Conservation (phyloP, 768 basidiomycete species). For the Termitomyces sp. region DNA sequence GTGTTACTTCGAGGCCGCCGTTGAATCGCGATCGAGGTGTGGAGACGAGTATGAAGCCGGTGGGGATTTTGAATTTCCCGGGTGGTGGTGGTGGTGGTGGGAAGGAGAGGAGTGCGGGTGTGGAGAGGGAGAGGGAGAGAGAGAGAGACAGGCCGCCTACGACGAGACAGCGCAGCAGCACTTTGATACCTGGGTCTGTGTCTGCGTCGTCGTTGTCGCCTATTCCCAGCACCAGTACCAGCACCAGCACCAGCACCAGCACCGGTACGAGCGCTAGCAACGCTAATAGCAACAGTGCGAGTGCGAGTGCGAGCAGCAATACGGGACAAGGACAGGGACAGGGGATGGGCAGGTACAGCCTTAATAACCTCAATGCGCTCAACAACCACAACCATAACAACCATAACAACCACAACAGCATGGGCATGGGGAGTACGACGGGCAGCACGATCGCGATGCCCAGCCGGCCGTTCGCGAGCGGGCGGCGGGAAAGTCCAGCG, state of each 20-base stretch:
- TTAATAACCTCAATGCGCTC: neutral
- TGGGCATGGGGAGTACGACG: neutral
- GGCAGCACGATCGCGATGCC: slow-evolving; percentile 26
- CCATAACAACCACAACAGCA: slow-evolving; percentile 6
- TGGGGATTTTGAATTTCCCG: slow-evolving; percentile 12
- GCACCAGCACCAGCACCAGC: neutral
- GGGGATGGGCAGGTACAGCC: neutral
- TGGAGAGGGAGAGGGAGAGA: neutral
- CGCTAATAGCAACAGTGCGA: neutral
- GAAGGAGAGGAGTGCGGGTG: neutral
- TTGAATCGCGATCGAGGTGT: slow-evolving; percentile 21
- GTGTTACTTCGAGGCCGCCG: slow-evolving; percentile 59
- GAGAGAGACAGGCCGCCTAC: slow-evolving; percentile 2
- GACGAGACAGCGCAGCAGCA: slow-evolving; percentile 39
- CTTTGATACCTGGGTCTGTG: slow-evolving; percentile 31
- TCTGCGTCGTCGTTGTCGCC: slow-evolving; percentile 12
- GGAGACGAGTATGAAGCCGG: slow-evolving; percentile 2
- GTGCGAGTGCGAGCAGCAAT: neutral
- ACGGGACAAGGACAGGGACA: neutral
- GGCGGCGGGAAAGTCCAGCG: slow-evolving; percentile 64
- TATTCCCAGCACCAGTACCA: neutral
- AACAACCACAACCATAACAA: slow-evolving; percentile 6
- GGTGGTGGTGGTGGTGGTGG: neutral
- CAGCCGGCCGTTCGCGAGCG: slow-evolving; percentile 57
- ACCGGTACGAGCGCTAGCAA: too few species aligned